Evolutionary conservation across 257 asterid genomes (phyloP).

Genomic region (Ilex asprella): DNA sequence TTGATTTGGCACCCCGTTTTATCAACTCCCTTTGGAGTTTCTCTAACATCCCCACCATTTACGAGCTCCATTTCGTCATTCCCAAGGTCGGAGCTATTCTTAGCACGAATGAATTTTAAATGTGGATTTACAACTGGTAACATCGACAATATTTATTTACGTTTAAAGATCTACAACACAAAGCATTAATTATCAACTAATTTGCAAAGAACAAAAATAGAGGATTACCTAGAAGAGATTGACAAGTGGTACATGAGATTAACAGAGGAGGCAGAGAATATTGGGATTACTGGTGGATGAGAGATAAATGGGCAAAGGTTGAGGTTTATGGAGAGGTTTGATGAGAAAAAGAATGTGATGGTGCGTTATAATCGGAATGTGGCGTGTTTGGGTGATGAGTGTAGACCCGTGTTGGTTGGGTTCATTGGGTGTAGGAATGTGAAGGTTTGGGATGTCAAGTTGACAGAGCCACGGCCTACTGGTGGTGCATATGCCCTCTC

Average conservation of each 20-base stretch:
- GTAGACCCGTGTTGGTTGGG: constrained; percentile 85
- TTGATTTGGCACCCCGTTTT: too few relatives aligned
- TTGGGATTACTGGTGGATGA: constrained; percentile 92
- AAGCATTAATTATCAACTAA: constrained; percentile 13
- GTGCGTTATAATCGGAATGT: constrained; percentile 85
- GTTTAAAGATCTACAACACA: too few relatives aligned
- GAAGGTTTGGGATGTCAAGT: constrained; percentile 42
- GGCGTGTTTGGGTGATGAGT: constrained; percentile 82
- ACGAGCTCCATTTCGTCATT: too few relatives aligned
- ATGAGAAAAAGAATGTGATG: constrained; percentile 89
- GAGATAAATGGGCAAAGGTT: constrained; percentile 92
- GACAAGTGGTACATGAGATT: constrained; percentile 74
- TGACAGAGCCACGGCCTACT: constrained; percentile 65
- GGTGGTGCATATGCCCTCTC: constrained; percentile 48
- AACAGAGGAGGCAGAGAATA: constrained; percentile 64
- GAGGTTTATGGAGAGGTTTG: constrained; percentile 61
- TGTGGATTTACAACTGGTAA: too few relatives aligned
- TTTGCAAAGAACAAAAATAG: constrained; percentile 55
- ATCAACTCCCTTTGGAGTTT: too few relatives aligned
- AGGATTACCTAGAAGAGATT: constrained; percentile 59
- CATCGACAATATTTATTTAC: too few relatives aligned
- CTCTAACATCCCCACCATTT: too few relatives aligned
- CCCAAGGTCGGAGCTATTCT: too few relatives aligned
- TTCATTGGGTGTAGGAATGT: constrained; percentile 60
- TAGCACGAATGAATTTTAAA: too few relatives aligned